Conservation (phyloP, 1,284 basidiomycete genomes). For the Pyrrhoderma noxium region DNA sequence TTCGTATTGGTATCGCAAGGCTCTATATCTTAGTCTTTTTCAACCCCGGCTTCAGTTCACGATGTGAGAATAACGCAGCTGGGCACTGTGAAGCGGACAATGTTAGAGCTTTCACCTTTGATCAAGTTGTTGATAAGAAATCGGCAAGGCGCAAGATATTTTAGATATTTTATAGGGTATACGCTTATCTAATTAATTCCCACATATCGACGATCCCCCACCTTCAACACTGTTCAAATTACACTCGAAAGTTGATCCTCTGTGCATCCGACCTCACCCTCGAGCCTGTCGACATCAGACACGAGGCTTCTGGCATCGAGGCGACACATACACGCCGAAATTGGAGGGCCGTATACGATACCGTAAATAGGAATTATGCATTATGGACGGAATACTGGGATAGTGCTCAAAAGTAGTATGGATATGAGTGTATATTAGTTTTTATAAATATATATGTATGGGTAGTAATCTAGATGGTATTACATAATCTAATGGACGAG, state of each 20-base stretch:
- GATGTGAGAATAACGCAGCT: no score
- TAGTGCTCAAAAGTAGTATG: slow-evolving; percentile 8
- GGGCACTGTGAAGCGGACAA: no score
- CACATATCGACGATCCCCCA: slow-evolving; percentile 23
- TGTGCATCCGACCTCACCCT: slow-evolving; percentile 16
- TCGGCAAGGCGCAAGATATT: no score
- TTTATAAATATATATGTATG: no score
- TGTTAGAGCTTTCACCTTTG: no score
- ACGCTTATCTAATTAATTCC: slow-evolving; percentile 19
- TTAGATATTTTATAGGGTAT: no score
- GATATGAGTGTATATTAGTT: neutral
- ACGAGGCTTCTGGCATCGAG: slow-evolving; percentile 8
- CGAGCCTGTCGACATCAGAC: slow-evolving; percentile 6
- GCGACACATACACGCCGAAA: slow-evolving; percentile 15
- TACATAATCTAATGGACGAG: no score
- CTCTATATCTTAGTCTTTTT: no score
- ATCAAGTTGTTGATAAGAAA: no score
- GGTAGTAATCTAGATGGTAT: no score
- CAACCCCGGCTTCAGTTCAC: no score
- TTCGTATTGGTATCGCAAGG: no score
- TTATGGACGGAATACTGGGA: slow-evolving; percentile 14
- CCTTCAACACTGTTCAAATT: slow-evolving; percentile 25
- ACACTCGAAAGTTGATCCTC: slow-evolving; percentile 18
- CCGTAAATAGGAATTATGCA: slow-evolving; percentile 11
- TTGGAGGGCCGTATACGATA: slow-evolving; percentile 15